Base-by-base conservation (phyloP, 78 protist genomes). In the Guillardia theta region DNA sequence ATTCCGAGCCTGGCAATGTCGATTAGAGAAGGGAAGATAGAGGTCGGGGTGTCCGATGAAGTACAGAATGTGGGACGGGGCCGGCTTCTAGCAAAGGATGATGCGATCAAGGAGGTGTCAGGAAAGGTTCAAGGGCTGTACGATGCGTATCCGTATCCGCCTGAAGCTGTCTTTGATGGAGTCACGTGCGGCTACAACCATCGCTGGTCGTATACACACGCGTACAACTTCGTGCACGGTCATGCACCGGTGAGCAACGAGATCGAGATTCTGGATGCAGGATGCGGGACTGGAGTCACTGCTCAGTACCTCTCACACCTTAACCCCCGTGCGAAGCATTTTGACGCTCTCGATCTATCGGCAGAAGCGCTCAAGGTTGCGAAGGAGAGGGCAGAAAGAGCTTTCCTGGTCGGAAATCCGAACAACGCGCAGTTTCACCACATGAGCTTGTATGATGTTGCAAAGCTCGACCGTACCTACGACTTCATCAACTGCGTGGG, bases 401-500 rank as follows among this genome's bases (percentile, higher is more conserved):
- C 90, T 1, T 45, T 24, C 21, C 90, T 78, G 30, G 90, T 78
- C 3, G 90, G 90, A 12, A 78, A 78, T 45, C 48, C 88, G 43
- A 78, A 78, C 90, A 78, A 43, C 48, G 53, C 90, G 1, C 24
- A 8, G 43, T 78, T 78, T 30, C 90, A 78, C 90, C 90, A 78
- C 90, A 78, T 78, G 90, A 44, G 53, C 0, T 30, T 78, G 33
- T 78, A 78, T 36, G 90, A 78, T 48, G 90, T 78, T 0, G 90
- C 90, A 6, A 36, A 78, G 24, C 50, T 78, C 24, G 90, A 19
- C 50, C 48, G 33, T 22, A 37, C 10, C 46, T 78, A 78, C 48
- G 48, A 78, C 90, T 78, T 78, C 48, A 43, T 78, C 90, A 78
- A 78, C 90, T 78, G 90, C 90, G 90, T 78, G 43, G 90, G 90